Base-by-base conservation (phyloP, 2,329 filamentous ascomycete genomes). In the Colletotrichum truncatum region DNA sequence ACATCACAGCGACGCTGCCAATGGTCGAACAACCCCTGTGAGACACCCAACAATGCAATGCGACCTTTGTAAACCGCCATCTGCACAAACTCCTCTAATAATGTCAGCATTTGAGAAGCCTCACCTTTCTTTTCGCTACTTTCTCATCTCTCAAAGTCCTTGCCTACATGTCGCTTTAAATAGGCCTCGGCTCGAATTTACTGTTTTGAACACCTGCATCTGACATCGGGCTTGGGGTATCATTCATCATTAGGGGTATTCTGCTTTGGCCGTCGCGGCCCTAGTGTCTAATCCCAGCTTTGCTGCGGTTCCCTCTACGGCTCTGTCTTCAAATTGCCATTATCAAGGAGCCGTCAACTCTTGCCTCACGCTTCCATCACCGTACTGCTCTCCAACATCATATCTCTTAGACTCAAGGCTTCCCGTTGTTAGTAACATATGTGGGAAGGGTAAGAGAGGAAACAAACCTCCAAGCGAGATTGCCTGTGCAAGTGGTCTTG, bases 401-500 rank as follows among this genome's bases (percentile, higher is more conserved):
- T 67, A 67, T n/a, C 65, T 45, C 23, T 55, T 46, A 3, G 48
- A 54, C 26, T 36, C 39, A 14, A 67, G 49, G 46, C 65, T 67
- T 6, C 30, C 28, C 32, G 3, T 48, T 12, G 58, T 66, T 38
- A 63, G 45, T 21, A 52, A 51, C 18, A 16, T 7, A n/a, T 11
- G 9, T 8, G 4, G 14, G 10, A 23, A 6, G 25, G 14, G 6
- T 10, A 4, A 5, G n/a, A 11, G 10, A 32, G 3, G 43, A 11
- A 14, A 45, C 63, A 32, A 21, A 66, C 66, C 66, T 67, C 66
- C 66, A 67, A 8, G 46, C 23, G 3, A 67, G 34, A 14, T 66
- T 67, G 26, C 66, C 66, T 2, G 66, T 67, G 57, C 63, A 67
- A 18, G 57, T 57, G 25, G 38, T 54, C 34, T 67, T 66, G 32